Base-by-base conservation (phyloP, 495 filamentous ascomycete species). In the Xylaria telfairii region DNA sequence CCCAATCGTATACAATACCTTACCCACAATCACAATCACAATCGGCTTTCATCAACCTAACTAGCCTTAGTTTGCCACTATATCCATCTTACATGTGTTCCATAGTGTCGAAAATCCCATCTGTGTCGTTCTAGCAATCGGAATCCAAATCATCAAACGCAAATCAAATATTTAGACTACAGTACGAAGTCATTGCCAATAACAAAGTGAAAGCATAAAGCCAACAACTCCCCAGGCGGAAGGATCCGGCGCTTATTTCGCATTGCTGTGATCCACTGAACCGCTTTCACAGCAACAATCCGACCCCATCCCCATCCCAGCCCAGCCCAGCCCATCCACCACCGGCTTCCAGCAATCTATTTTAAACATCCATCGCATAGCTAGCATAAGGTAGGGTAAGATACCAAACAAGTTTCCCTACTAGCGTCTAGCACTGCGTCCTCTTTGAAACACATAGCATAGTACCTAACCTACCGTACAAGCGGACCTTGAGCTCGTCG, bases 231-330 rank as follows among this genome's bases (percentile, higher is more conserved):
- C 64, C n/a, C 64, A 54, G 47, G n/a, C 64, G 28, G 64, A 66
- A 66, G 64, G 64, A 66, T 66, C 61, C 64, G 64, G 64, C 46
- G 46, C 64, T 66, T 66, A 66, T 42, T 53, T n/a, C 32, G 64
- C 47, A 34, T 37, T 66, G 21, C 47, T n/a, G 7, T 17, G 34
- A 47, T 24, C 47, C 47, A 34, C 24, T 21, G 28, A 53, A 24
- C n/a, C 46, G 26, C 64, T 39, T 26, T 49, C 47, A 41, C 47
- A 41, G 44, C 46, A 66, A 54, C 64, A 28, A 54, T 54, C 47
- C 28, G 64, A 66, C 61, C 61, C 61, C 41, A 41, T 24, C 13
- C 21, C 39, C n/a, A n/a, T 37, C 61, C 61, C 41, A 41, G 13
- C 6, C 24, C 41, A 54, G 41, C 47, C 28, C 44, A 66, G 24